Evolutionary conservation across 75 land plant genomes (phyloP).

Genomic region (Sequoia sempervirens): DNA sequence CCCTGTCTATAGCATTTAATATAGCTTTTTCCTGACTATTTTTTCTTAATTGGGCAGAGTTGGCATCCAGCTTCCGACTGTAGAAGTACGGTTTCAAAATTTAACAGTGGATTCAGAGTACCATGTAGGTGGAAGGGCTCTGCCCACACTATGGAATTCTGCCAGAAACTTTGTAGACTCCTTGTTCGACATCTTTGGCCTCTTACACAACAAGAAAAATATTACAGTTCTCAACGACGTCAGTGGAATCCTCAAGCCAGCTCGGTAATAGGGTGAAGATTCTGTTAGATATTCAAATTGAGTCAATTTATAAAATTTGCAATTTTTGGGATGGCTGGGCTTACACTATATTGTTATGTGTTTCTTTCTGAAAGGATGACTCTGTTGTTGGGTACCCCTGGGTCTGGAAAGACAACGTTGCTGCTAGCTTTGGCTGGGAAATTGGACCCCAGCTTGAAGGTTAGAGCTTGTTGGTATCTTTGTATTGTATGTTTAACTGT

Average conservation of each 20-base stretch:
- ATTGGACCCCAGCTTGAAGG: conserved; percentile 67
- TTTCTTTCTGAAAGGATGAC: conserved; percentile 55
- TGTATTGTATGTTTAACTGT: not conserved
- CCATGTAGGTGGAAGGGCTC: conserved; percentile 64
- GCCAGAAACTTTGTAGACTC: conserved; percentile 53
- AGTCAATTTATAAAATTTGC: not conserved
- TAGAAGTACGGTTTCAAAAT: conserved; percentile 75
- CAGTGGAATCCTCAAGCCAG: conserved; percentile 73
- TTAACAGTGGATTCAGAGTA: conserved; percentile 71
- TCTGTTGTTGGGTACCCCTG: conserved; percentile 74
- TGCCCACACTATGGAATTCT: conserved; percentile 70
- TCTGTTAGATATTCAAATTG: not conserved
- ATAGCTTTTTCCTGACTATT: not conserved
- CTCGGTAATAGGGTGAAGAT: conserved; percentile 32
- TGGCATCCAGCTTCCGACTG: conserved; percentile 75
- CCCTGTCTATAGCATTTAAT: not conserved
- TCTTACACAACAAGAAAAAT: conserved; percentile 41
- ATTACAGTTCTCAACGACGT: conserved; percentile 66
- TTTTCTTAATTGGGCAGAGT: conserved; percentile 40
- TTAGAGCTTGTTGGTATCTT: not conserved
- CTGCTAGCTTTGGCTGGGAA: conserved; percentile 78
- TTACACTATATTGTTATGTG: not conserved
- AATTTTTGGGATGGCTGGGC: not conserved
- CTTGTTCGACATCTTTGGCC: conserved; percentile 38
- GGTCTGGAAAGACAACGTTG: conserved; percentile 78